Percentiles rank a stretch among this genome's conserved stretches.
These are phyloP conservation scores for Diutina sp. DNA, from an alignment of 1,139 yeast genomes.

Conservation along the genomic window DNA sequence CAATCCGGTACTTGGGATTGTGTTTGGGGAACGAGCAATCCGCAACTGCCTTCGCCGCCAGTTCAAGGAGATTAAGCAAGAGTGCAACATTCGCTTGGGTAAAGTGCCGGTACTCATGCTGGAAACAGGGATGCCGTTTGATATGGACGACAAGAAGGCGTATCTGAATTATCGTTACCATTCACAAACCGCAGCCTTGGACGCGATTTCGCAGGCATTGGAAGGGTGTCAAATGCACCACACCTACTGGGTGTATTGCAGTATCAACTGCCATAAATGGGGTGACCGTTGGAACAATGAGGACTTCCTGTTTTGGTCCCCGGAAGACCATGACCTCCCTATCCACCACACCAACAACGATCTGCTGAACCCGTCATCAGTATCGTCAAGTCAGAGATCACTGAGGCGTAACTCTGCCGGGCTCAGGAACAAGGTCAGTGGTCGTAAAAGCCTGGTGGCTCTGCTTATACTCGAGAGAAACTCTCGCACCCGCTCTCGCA, in stretches of 20 bases:
- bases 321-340: constrained; percentile 37
- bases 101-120: constrained; percentile 63
- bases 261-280: constrained; percentile 59
- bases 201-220: constrained; percentile 67
- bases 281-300: constrained; percentile 94
- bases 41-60: constrained; percentile 61
- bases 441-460: not conserved
- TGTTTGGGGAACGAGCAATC: constrained; percentile 69
- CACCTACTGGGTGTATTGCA: constrained; percentile 79
- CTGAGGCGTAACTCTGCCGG: not conserved
- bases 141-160: constrained; percentile 72
- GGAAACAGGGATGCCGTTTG: constrained; percentile 96
- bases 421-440: not conserved
- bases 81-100: constrained; percentile 50
- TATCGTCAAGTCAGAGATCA: not conserved
- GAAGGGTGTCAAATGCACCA: constrained; percentile 63
- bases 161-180: constrained; percentile 50
- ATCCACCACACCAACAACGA: constrained; percentile 6
- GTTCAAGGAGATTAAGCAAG: constrained; percentile 47
- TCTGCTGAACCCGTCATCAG: not conserved
- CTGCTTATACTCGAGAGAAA: not conserved
- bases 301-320: constrained; percentile 79
- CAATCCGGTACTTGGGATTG: constrained; percentile 67
- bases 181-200: constrained; percentile 72
- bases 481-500: not conserved